phyloP scores from a whole-genome alignment of 1,284 basidiomycete species.

The Melampsora americana region DNA sequence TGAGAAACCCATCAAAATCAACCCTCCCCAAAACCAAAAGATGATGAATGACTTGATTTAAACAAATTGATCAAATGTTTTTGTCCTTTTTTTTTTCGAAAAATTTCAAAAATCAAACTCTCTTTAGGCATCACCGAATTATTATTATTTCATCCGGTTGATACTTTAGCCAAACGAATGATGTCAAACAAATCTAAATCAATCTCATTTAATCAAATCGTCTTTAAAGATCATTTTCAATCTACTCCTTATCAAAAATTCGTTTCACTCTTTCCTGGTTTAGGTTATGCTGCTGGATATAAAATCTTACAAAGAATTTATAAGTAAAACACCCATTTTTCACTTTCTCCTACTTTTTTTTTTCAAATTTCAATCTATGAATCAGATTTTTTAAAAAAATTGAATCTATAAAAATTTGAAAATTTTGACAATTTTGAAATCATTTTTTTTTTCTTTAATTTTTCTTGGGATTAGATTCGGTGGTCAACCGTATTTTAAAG shows the following conservation, averaged over 20 bases:
- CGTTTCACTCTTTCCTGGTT: conserved; percentile 89
- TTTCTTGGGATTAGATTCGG: conserved; percentile 70
- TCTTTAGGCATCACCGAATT: conserved; percentile 79
- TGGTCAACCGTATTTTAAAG: conserved; percentile 96
- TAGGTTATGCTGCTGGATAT: conserved; percentile 97
- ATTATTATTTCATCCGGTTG: conserved; percentile 54
- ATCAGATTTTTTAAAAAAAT: too few species aligned
- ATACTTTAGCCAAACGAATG: conserved; percentile 88
- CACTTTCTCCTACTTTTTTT: too few species aligned
- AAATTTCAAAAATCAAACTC: too few species aligned
- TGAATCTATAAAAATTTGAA: too few species aligned
- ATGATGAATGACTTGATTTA: conserved; percentile 68
- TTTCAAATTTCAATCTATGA: too few species aligned
- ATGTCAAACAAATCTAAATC: conserved; percentile 72
- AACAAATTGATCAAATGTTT: too few species aligned
- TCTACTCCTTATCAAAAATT: conserved; percentile 65
- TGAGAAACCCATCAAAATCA: conserved; percentile 95
- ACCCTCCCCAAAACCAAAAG: conserved; percentile 58
- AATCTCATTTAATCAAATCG: conserved; percentile 57
- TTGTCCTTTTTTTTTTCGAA: too few species aligned
- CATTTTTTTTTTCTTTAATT: neutral
- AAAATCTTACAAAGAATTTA: conserved; percentile 61
- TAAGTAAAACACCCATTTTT: too few species aligned
- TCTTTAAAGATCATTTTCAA: conserved; percentile 80
- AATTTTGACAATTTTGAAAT: too few species aligned